These are phyloP conservation scores for Clathrospora elynae DNA, from an alignment of 2,329 filamentous ascomycete species.

Conservation along the genomic window DNA sequence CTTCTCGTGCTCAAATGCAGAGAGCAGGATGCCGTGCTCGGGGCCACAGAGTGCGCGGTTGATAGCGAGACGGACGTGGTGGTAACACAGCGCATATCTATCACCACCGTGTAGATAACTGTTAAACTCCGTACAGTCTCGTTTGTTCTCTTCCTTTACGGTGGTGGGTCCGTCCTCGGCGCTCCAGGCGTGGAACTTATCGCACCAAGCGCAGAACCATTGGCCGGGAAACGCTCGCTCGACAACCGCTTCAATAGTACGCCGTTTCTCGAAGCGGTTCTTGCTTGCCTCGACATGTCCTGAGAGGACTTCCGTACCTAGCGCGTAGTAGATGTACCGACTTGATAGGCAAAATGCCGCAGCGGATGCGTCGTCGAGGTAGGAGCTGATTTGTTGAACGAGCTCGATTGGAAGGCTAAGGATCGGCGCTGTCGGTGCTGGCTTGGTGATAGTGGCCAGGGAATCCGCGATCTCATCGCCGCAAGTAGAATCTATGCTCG, in stretches of 20 bases:
- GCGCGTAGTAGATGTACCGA: conserved; percentile 36
- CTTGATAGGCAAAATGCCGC: conserved; percentile 36
- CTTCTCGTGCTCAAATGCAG: conserved; percentile 18
- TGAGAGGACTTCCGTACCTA: conserved; percentile 31
- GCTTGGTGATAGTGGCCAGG: conserved; percentile 15
- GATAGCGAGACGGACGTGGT: conserved; percentile 39
- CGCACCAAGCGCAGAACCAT: conserved; percentile 46
- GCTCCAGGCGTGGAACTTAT: conserved; percentile 35
- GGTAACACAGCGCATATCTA: conserved; percentile 32
- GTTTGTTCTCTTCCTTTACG: conserved; percentile 5
- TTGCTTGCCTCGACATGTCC: conserved; percentile 19
- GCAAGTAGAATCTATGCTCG: conserved; percentile 20
- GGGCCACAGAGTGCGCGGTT: conserved; percentile 25
- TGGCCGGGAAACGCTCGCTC: conserved; percentile 41
- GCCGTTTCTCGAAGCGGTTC: conserved; percentile 28
- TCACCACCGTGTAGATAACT: conserved; percentile 28
- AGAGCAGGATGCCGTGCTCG: conserved; percentile 32
- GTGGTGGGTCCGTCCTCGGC: conserved; percentile 16
- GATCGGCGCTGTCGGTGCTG: conserved; percentile 19
- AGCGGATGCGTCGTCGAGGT: conserved; percentile 29
- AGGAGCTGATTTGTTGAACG: conserved; percentile 36
- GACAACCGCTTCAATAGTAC: conserved; percentile 32
- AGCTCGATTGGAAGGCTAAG: conserved; percentile 38
- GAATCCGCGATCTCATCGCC: conserved; percentile 11
- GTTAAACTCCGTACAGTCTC: conserved; percentile 34